These are phyloP conservation scores for Sclerotinia spermophila DNA, from an alignment of 2,329 filamentous ascomycete genomes.

Conservation along the genomic window DNA sequence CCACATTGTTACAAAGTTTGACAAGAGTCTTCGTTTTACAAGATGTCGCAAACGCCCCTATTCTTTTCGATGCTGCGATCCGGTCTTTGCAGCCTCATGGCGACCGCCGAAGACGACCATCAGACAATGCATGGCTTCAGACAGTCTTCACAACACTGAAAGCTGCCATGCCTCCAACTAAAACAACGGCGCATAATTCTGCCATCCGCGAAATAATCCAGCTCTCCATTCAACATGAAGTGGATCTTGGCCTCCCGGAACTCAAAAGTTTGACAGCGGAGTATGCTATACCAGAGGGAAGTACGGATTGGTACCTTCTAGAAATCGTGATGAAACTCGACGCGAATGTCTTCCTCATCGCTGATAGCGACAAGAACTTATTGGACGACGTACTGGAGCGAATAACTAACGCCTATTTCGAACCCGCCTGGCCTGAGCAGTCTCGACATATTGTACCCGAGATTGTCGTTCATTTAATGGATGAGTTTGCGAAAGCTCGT, in stretches of 20 bases:
- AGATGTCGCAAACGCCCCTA: constrained; percentile 40
- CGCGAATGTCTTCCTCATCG: constrained; percentile 44
- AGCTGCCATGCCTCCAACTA: constrained; percentile 27
- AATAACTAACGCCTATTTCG: constrained; percentile 33
- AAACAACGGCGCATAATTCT: constrained; percentile 27
- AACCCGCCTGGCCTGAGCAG: constrained; percentile 25
- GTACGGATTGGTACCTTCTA: constrained; percentile 42
- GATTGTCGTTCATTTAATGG: constrained; percentile 42
- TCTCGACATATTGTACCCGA: constrained; percentile 35
- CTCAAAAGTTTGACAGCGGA: constrained; percentile 37
- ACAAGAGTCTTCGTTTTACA: constrained; percentile 30
- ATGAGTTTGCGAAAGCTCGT: constrained; percentile 41
- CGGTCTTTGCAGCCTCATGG: constrained; percentile 43
- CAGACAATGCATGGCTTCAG: constrained; percentile 49
- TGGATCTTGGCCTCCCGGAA: constrained; percentile 37
- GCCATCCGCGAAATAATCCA: constrained; percentile 37
- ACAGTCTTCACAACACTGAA: constrained; percentile 42
- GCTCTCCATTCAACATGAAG: constrained; percentile 37
- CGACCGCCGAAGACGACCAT: constrained; percentile 43
- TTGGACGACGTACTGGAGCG: constrained; percentile 36
- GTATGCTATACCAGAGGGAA: constrained; percentile 29
- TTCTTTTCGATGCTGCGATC: constrained; percentile 45
- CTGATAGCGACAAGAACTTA: constrained; percentile 34
- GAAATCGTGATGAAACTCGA: constrained; percentile 45
- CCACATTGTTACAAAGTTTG: constrained; percentile 28